phyloP scores from a whole-genome alignment of 371 early-diverging fungal genomes.

The Mortierella sp. region DNA sequence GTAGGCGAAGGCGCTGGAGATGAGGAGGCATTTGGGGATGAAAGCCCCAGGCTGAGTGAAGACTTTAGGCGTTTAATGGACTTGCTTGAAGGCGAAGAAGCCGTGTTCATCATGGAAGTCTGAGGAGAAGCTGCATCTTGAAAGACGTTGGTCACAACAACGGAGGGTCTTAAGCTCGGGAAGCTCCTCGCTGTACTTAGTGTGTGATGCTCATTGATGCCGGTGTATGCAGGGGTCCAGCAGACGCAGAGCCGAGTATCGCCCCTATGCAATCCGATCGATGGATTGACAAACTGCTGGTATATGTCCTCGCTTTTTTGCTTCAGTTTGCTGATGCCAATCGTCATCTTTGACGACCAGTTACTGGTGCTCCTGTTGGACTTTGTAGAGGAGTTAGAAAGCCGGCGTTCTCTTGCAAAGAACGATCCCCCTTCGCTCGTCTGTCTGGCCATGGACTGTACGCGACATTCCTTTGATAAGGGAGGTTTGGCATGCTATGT shows the following conservation, averaged over 20 bases:
- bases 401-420: constrained; percentile 25
- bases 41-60: constrained; percentile 19
- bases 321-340: constrained; percentile 42
- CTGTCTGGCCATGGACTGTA: constrained; percentile 28
- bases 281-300: constrained; percentile 37
- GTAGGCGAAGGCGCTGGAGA: constrained; percentile 40
- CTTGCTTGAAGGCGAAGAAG: constrained; percentile 18
- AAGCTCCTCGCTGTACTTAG: constrained; percentile 26
- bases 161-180: constrained; percentile 30
- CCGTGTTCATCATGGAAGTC: not conserved
- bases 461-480: constrained; percentile 14
- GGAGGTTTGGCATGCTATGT: constrained; percentile 13
- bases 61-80: constrained; percentile 49
- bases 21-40: not conserved
- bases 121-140: constrained; percentile 5
- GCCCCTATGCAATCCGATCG: not conserved
- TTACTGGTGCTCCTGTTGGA: constrained; percentile 25
- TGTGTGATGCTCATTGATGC: constrained; percentile 29
- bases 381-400: constrained; percentile 34
- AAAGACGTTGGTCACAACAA: constrained; percentile 13
- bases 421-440: constrained; percentile 29
- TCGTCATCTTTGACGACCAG: constrained; percentile 44
- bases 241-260: constrained; percentile 35
- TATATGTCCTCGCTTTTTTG: constrained; percentile 46
- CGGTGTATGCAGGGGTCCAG: constrained; percentile 43